Conservation (phyloP, 345 rosid species). For the Rhizophora mangle region DNA sequence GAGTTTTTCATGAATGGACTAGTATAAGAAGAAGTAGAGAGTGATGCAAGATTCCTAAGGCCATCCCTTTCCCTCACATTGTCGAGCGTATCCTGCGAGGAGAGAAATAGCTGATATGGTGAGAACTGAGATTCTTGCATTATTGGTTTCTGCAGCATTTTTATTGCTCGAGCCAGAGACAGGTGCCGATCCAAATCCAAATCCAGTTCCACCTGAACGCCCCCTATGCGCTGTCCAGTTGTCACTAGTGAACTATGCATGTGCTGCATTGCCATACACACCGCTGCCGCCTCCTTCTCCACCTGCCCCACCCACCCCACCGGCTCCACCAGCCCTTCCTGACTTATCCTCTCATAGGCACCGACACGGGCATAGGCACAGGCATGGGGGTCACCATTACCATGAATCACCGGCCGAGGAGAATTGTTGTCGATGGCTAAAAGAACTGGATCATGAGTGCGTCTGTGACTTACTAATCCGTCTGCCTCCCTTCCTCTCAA, state of each 20-base stretch:
- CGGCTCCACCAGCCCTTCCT: no score
- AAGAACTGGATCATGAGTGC: conserved; percentile 25
- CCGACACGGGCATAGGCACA: conserved; percentile 13
- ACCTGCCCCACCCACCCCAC: conserved; percentile 8
- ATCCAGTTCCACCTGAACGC: conserved; percentile 20
- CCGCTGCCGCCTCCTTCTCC: conserved; percentile 25
- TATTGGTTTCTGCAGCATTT: conserved; percentile 10
- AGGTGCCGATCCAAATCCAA: not conserved
- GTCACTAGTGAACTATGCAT: conserved; percentile 62
- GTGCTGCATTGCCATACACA: conserved; percentile 38
- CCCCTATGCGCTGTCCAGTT: conserved; percentile 73
- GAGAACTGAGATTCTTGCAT: conserved; percentile 1
- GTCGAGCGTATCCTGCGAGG: not conserved
- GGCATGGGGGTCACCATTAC: not conserved
- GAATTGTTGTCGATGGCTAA: conserved; percentile 34
- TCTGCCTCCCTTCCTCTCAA: conserved; percentile 29
- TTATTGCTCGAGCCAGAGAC: conserved; percentile 9
- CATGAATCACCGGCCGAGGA: not conserved
- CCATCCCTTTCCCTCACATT: not conserved
- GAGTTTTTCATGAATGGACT: conserved; percentile 16
- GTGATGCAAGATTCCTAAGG: not conserved
- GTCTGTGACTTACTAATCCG: conserved; percentile 27
- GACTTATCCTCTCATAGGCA: not conserved
- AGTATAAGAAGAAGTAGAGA: conserved; percentile 25
- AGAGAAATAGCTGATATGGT: conserved; percentile 20